phyloP scores from a whole-genome alignment of 2,329 filamentous ascomycete species.

The Phyllosticta citrichinensis region DNA sequence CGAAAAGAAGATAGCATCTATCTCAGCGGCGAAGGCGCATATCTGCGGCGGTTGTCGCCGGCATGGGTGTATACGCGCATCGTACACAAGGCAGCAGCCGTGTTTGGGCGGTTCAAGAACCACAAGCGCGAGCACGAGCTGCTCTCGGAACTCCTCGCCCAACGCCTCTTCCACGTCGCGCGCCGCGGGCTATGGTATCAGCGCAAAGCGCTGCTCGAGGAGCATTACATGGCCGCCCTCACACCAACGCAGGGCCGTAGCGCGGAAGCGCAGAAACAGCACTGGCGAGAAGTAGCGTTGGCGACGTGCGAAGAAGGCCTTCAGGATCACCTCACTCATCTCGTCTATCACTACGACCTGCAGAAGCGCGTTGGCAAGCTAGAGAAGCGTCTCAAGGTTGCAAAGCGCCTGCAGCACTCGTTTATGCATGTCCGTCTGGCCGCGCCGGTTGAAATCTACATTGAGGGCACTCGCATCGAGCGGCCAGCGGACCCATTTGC shows the following conservation, averaged over 20 bases:
- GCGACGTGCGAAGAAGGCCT: conserved; percentile 77
- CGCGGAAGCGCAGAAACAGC: conserved; percentile 59
- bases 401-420: conserved; percentile 80
- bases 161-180: conserved; percentile 75
- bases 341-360: conserved; percentile 88
- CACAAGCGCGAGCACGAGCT: conserved; percentile 67
- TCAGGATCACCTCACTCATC: conserved; percentile 78
- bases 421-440: conserved; percentile 76
- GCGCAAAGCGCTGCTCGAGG: conserved; percentile 84
- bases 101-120: conserved; percentile 66
- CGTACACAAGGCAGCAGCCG: conserved; percentile 73
- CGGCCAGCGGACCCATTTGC: conserved; percentile 32
- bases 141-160: conserved; percentile 63
- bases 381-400: conserved; percentile 72
- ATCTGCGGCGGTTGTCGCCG: conserved; percentile 79
- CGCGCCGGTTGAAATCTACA: conserved; percentile 62
- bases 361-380: conserved; percentile 91
- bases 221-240: conserved; percentile 77
- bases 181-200: conserved; percentile 91
- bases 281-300: conserved; percentile 70
- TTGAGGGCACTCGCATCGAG: conserved; percentile 71
- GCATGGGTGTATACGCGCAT: conserved; percentile 92
- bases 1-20: conserved; percentile 68
- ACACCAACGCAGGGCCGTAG: conserved; percentile 38
- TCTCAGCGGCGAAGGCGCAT: conserved; percentile 75